Evolutionary conservation across 306 rosid genomes (phyloP), one percentile per base, ranked within the genome.

Genomic region (Pterocarpus santalinus): DNA sequence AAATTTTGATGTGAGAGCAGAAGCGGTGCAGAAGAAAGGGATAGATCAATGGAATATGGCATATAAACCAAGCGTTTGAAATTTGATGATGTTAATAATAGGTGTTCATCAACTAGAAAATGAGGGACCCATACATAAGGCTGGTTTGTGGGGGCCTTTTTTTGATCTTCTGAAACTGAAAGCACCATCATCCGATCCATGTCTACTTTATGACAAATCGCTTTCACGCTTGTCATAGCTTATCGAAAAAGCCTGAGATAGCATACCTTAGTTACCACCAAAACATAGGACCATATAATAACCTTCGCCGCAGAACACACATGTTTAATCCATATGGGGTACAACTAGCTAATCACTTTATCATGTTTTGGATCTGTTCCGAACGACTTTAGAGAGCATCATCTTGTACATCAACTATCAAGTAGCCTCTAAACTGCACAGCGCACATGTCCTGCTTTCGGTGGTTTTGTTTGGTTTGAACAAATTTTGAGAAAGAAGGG

Each of bases 191-290:
- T n/a, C 51, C 6, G 6, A 71, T 39, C 41, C 33, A 76, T 62
- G 70, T 63, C 65, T 62, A 30, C 75, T 63, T 82, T 77, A 63
- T 70, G 56, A 62, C 28, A 64, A 49, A 36, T 63, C 72, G 46
- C 67, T 80, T 80, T 72, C 83, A 51, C 13, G 2, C 83, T 65
- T 81, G 73, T 65, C 69, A 1, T 65, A 73, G 84, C 74, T 44
- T 43, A 69, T 65, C 10, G 8, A 17, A 17, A 73, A 74, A 65
- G 53, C 38, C 75, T 53, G 13, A 46, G n/a, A 38, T 43, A 17
- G 53, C 49, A 63, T 4, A 46, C 52, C 65, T 36, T 55, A 36
- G 5, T 38, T 38, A 38, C 72, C 76, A 39, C 32, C 77, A 39
- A 22, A 58, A 51, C 76, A 22, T 65, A 39, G 57, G 75, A 78